A percentile compares a stretch with the other conserved stretches of the same genome.
Evolutionary conservation across 2,329 filamentous ascomycete genomes (phyloP).

Genomic region (Nemania abortiva): DNA sequence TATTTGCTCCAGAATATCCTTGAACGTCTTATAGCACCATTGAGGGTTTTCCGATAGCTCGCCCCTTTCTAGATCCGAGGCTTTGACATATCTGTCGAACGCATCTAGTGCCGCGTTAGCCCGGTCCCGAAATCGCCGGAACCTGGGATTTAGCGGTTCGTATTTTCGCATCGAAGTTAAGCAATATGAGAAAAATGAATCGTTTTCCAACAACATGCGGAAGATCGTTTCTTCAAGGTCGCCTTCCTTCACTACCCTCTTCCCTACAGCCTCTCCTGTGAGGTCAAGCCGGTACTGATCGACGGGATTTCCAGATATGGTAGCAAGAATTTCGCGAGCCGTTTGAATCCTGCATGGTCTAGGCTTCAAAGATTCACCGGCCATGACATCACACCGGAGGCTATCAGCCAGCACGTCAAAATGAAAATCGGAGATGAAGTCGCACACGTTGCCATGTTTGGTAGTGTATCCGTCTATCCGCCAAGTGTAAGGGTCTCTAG

Average conservation of each 20-base stretch:
- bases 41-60: constrained; percentile 55
- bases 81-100: constrained; percentile 53
- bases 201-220: constrained; percentile 66
- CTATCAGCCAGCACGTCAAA: constrained; percentile 65
- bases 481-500: constrained; percentile 58
- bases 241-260: constrained; percentile 56
- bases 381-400: constrained; percentile 62
- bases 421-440: constrained; percentile 62
- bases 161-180: constrained; percentile 59
- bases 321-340: constrained; percentile 64
- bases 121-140: constrained; percentile 62
- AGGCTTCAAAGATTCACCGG: constrained; percentile 47
- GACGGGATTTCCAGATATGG: constrained; percentile 55
- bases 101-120: constrained; percentile 61
- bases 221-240: constrained; percentile 66
- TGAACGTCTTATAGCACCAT: constrained; percentile 65
- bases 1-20: constrained; percentile 58
- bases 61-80: constrained; percentile 26
- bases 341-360: constrained; percentile 60
- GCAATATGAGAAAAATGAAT: constrained; percentile 67
- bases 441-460: constrained; percentile 63
- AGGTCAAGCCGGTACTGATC: constrained; percentile 61
- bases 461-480: constrained; percentile 58
- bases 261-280: constrained; percentile 52
- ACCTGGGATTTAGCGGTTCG: constrained; percentile 60